phyloP scores from a whole-genome alignment of 228 moss, liverwort and hornwort species.

The Sphagnum magellanicum region DNA sequence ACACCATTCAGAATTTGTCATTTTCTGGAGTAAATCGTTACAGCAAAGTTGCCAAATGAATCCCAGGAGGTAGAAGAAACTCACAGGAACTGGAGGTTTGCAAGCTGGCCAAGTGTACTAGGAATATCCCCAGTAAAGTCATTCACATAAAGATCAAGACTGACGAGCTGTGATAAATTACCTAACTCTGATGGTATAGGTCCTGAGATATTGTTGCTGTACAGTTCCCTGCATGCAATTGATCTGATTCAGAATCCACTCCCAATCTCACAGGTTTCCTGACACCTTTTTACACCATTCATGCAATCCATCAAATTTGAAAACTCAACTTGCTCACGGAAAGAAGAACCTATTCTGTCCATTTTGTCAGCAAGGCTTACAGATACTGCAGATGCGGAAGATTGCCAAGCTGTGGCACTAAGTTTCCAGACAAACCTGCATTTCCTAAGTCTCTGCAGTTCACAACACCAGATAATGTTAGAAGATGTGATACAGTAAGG shows the following conservation, averaged over 20 bases:
- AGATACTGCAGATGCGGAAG: slow-evolving; percentile 67
- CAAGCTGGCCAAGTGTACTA: slow-evolving; percentile 36
- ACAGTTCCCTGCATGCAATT: slow-evolving; percentile 55
- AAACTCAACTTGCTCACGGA: not conserved
- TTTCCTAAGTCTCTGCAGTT: slow-evolving; percentile 79
- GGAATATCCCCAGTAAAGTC: slow-evolving; percentile 54
- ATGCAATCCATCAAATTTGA: not conserved
- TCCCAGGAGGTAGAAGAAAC: slow-evolving; percentile 6
- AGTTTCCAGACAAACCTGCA: slow-evolving; percentile 65
- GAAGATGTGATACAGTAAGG: not conserved
- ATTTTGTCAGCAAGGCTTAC: slow-evolving; percentile 31
- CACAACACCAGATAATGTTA: not conserved
- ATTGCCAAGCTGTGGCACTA: slow-evolving; percentile 61
- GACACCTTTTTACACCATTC: no score
- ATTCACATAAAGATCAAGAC: slow-evolving; percentile 82
- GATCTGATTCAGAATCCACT: not conserved
- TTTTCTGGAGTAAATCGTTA: no score
- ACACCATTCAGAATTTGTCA: no score
- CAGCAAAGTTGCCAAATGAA: no score
- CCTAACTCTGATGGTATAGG: slow-evolving; percentile 58
- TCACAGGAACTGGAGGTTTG: slow-evolving; percentile 69
- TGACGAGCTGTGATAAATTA: slow-evolving; percentile 30
- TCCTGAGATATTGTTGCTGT: slow-evolving; percentile 76
- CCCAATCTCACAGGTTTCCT: not conserved
- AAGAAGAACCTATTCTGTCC: not conserved